A percentile compares a stretch with the other conserved stretches of the same genome.
phyloP scores from a whole-genome alignment of 148 eudicot genomes.

The Pharnaceum exiguum region DNA sequence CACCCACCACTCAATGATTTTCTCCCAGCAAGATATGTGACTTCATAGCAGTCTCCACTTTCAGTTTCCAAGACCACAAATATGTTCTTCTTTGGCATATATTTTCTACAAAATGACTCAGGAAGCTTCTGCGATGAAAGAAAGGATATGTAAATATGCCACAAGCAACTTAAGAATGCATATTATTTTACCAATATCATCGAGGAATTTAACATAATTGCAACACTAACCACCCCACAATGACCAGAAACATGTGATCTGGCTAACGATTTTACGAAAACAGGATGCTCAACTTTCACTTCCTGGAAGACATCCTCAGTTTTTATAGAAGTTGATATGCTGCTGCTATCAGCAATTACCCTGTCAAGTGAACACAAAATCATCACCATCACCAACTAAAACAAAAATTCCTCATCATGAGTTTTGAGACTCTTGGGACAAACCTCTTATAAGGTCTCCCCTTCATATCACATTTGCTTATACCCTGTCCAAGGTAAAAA shows the following conservation, averaged over 20 bases:
- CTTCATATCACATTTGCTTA: background rate
- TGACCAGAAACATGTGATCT: conserved; percentile 39
- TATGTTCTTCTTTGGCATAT: conserved; percentile 38
- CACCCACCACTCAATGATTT: conserved; percentile 61
- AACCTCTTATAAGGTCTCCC: background rate
- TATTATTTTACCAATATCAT: conserved; percentile 35
- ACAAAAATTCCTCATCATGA: too few relatives aligned
- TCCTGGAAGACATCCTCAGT: conserved; percentile 31
- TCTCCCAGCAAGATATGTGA: conserved; percentile 36
- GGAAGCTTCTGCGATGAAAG: conserved; percentile 67
- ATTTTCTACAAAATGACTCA: conserved; percentile 28
- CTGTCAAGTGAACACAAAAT: background rate
- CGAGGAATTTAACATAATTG: conserved; percentile 41
- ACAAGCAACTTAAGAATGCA: too few relatives aligned
- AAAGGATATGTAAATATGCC: too few relatives aligned
- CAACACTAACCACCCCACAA: conserved; percentile 47
- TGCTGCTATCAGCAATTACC: background rate
- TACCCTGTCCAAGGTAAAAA: background rate
- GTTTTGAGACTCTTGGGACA: too few relatives aligned
- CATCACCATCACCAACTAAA: background rate
- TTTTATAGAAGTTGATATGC: conserved; percentile 25
- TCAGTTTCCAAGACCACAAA: conserved; percentile 40
- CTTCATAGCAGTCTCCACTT: conserved; percentile 31
- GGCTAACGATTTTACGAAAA: conserved; percentile 31
- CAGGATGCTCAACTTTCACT: conserved; percentile 37